Base-by-base conservation (phyloP, 306 rosid species). In the Citrullus amarus region DNA sequence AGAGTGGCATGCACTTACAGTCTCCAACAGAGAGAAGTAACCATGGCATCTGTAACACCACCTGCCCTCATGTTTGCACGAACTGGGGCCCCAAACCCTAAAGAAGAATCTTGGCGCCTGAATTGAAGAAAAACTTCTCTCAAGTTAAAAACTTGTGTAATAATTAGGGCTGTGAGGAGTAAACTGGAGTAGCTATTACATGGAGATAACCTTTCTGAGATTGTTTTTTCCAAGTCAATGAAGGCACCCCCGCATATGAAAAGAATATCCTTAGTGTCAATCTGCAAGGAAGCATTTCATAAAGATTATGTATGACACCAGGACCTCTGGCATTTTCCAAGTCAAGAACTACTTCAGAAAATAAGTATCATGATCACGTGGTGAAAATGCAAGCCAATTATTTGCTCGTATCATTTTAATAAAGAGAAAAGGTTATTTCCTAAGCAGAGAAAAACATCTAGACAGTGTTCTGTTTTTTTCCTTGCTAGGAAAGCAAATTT, bases 191-290 rank as follows among this genome's bases (percentile, higher is more conserved):
- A 69, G 58, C 75, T 81, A 80, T 78, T 76, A 79, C 60, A 75
- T 82, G 55, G 75, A 55, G 56, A 78, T 63, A 82, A 96, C 99
- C 99, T 96, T 87, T 96, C 99, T 44, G 99, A 96, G 88, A 96
- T 88, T 15, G 99, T 96, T 86, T 96, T 96, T 91, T 96, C 99
- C 22, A 95, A 86, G 90, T 96, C 99, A 75, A 90, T 53, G 86
- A 95, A 95, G 68, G 99, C 97, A 71, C 99, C 97, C 68, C 99
- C 99, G 77, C 97, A 93, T 75, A 96, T 90, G 89, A 96, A 96
- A 76, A 96, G 99, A 84, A 96, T 92, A 77, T 96, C 93, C 88
- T 96, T 96, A 8, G 99, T 96, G 85, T 96, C 98, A 78, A 96
- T 92, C 99, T 96, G 93, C 32, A 69, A 65, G 82, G 34, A 57